Conservation (phyloP, 2,329 filamentous ascomycete species). For the Trichoderma pleuroti region DNA sequence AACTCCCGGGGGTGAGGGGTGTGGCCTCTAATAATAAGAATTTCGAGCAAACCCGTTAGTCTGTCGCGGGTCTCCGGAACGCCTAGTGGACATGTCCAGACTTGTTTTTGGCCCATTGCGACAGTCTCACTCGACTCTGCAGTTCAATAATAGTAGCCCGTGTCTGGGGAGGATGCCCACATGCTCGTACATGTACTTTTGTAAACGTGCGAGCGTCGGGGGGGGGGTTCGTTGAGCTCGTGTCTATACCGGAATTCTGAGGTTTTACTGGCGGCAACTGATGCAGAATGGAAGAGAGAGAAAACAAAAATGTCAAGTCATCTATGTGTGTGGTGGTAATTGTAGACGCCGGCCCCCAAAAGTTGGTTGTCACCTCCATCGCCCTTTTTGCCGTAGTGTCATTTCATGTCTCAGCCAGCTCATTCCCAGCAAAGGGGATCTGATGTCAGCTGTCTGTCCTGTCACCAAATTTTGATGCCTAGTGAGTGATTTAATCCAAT, state of each 20-base stretch:
- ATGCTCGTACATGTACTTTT: not conserved
- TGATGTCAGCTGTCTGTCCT: conserved; percentile 14
- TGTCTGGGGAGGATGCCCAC: not conserved
- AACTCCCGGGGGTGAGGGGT: not conserved
- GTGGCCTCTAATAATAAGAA: not conserved
- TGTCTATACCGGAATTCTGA: not conserved
- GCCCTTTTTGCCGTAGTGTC: not conserved
- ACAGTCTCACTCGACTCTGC: not conserved
- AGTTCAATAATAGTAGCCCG: not conserved
- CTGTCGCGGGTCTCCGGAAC: not conserved
- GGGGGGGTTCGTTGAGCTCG: not conserved
- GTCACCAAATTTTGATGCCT: conserved; percentile 6
- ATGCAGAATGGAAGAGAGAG: not conserved
- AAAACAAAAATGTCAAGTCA: not conserved
- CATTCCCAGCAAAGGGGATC: not conserved
- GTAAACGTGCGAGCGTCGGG: not conserved
- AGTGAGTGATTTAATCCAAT: not conserved
- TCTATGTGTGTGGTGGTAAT: not conserved
- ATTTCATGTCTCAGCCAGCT: conserved; percentile 3
- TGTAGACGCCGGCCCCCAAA: not conserved
- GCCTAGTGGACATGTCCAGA: not conserved
- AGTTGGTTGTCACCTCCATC: not conserved
- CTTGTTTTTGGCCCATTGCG: not conserved
- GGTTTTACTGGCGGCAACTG: not conserved
- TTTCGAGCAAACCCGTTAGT: not conserved